phyloP scores from a whole-genome alignment of 2,329 filamentous ascomycete genomes.

The Incumbomyces lentus region DNA sequence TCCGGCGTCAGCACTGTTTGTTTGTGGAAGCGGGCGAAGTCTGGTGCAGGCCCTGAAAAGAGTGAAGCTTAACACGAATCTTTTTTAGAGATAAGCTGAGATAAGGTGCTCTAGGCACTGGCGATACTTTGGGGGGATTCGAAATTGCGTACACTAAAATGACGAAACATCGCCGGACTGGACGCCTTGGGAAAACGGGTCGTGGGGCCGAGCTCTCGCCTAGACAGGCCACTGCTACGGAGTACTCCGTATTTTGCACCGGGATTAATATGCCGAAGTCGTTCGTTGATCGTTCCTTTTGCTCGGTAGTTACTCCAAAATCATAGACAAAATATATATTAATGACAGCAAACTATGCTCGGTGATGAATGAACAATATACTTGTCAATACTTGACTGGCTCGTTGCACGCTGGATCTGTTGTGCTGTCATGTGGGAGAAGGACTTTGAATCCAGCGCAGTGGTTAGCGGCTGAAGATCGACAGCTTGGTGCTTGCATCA shows the following conservation, averaged over 20 bases:
- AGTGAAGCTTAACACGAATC: slow-evolving; percentile 32
- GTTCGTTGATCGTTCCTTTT: neutral
- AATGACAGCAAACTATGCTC: neutral
- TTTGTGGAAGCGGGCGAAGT: slow-evolving; percentile 52
- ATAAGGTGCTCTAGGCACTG: no score
- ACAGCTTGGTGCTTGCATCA: neutral
- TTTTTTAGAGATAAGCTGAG: no score
- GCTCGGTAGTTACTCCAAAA: neutral
- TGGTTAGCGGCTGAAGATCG: neutral
- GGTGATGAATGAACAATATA: neutral
- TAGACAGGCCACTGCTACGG: no score
- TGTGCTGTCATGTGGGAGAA: neutral
- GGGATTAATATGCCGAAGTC: no score
- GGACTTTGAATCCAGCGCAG: neutral
- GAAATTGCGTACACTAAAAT: no score
- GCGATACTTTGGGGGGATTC: no score
- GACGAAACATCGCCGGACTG: no score
- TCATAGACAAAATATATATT: neutral
- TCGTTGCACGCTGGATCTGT: neutral
- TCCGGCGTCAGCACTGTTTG: slow-evolving; percentile 49
- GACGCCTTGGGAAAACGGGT: neutral
- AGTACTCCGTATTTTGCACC: no score
- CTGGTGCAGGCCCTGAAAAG: slow-evolving; percentile 34
- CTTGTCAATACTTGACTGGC: neutral
- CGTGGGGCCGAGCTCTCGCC: neutral